Evolutionary conservation across 2,329 filamentous ascomycete species (phyloP).

Genomic region (Pseudodiploospora longispora): DNA sequence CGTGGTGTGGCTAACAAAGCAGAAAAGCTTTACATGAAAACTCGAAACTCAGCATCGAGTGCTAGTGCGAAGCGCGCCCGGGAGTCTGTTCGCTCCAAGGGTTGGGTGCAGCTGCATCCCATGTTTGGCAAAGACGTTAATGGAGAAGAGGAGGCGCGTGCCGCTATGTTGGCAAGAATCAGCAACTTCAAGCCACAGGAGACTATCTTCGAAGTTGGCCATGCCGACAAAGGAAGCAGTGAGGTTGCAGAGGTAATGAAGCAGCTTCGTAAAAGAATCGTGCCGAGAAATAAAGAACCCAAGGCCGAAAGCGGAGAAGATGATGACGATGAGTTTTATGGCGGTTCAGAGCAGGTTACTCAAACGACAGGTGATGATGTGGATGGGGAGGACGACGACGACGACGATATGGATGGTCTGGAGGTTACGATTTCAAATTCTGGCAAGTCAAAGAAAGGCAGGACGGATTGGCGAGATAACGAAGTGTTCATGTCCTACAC

Average conservation of each 20-base stretch:
- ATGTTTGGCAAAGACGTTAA: conserved; percentile 68
- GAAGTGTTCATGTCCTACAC: conserved; percentile 97
- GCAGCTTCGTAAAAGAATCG: conserved; percentile 61
- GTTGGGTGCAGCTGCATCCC: conserved; percentile 68
- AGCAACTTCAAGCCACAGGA: conserved; percentile 84
- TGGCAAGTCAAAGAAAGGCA: conserved; percentile 39
- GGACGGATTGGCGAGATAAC: conserved; percentile 65
- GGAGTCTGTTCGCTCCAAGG: conserved; percentile 60
- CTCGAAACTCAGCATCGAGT: conserved; percentile 78
- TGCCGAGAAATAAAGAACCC: conserved; percentile 40
- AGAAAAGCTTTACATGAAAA: conserved; percentile 86
- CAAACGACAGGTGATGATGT: conserved; percentile 34
- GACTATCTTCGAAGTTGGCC: conserved; percentile 92
- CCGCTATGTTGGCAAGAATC: conserved; percentile 81
- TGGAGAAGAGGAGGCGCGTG: conserved; percentile 60
- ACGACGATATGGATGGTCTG: conserved; percentile 60
- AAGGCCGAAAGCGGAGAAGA: conserved; percentile 34
- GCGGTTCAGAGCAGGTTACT: conserved; percentile 14
- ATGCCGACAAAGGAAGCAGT: conserved; percentile 50
- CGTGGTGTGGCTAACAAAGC: conserved; percentile 73
- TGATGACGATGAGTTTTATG: conserved; percentile 19
- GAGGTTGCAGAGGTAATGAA: conserved; percentile 72
- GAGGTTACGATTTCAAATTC: conserved; percentile 56
- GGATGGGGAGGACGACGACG: conserved; percentile 49
- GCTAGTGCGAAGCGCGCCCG: conserved; percentile 87